Percentiles rank a stretch among this genome's conserved stretches.
Evolutionary conservation across 2,329 filamentous ascomycete species (phyloP).

Genomic region (Dactylonectria estremocensis): DNA sequence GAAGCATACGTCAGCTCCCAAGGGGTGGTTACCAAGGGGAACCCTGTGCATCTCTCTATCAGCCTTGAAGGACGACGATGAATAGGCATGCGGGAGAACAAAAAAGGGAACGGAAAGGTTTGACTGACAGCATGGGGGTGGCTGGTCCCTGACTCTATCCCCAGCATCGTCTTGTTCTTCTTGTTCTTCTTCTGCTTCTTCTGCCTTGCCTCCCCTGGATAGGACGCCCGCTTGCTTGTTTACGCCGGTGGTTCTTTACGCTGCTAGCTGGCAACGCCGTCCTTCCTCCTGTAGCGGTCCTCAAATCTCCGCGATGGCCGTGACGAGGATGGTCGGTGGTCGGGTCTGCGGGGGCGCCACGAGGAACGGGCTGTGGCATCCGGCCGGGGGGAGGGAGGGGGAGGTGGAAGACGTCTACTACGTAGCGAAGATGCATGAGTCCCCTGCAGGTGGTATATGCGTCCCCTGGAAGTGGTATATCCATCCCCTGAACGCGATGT

Average conservation of each 20-base stretch:
- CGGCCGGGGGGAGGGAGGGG: neutral
- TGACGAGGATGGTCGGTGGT: neutral
- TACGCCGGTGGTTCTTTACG: neutral
- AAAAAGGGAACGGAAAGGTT: too few species aligned
- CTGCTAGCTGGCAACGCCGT: neutral
- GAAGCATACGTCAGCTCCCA: slow-evolving; percentile 18
- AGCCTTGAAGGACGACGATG: neutral
- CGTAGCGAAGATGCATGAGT: too few species aligned
- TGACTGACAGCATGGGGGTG: too few species aligned
- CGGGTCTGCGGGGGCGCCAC: slow-evolving; percentile 4
- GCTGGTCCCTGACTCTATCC: too few species aligned
- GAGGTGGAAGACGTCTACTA: too few species aligned
- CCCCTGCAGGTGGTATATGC: too few species aligned
- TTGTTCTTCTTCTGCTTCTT: too few species aligned
- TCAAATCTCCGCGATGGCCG: slow-evolving; percentile 34
- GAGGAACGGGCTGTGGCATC: neutral
- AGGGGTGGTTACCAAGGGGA: slow-evolving; percentile 9
- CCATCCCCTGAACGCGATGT: too few species aligned
- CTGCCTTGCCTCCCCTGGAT: neutral
- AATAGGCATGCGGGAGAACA: neutral
- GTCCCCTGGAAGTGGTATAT: too few species aligned
- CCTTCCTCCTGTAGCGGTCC: slow-evolving; percentile 26
- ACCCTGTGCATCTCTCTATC: slow-evolving; percentile 4
- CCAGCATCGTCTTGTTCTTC: too few species aligned
- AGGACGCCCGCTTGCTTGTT: neutral